These are phyloP conservation scores for Plantago major DNA, from an alignment of 257 asterid species.

Conservation along the genomic window DNA sequence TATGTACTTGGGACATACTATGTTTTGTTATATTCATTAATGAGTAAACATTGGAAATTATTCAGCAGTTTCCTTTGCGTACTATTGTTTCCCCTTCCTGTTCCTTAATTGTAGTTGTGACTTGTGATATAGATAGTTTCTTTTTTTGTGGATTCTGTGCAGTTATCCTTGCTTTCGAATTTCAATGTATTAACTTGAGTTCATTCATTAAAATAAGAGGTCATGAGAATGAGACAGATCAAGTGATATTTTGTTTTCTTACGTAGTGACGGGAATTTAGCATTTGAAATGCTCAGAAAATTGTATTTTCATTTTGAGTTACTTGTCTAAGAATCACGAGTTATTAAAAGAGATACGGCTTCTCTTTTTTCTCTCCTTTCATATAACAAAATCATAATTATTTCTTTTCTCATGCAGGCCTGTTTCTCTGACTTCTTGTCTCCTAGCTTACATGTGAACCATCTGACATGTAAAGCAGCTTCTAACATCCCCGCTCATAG, in stretches of 20 bases:
- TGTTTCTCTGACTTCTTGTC: constrained; percentile 31
- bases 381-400: not conserved
- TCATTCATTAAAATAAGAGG: too few relatives aligned
- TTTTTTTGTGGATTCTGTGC: too few relatives aligned
- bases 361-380: constrained; percentile 1
- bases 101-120: too few relatives aligned
- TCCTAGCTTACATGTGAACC: constrained; percentile 28
- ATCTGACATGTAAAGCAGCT: constrained; percentile 28
- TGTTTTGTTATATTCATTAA: too few relatives aligned
- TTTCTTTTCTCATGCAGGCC: constrained; percentile 33
- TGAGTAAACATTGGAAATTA: too few relatives aligned
- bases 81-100: too few relatives aligned
- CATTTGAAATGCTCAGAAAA: not conserved
- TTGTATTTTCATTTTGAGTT: not conserved
- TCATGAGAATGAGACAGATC: not conserved
- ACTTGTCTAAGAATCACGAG: constrained; percentile 3
- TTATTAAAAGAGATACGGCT: not conserved
- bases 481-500: constrained; percentile 25
- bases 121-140: too few relatives aligned
- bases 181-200: too few relatives aligned
- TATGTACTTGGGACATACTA: too few relatives aligned
- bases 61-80: too few relatives aligned
- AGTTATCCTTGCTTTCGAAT: too few relatives aligned
- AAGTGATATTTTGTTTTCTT: not conserved
- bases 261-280: not conserved